Conservation (phyloP, 768 basidiomycete species). For the Coprinellus micaceus region DNA sequence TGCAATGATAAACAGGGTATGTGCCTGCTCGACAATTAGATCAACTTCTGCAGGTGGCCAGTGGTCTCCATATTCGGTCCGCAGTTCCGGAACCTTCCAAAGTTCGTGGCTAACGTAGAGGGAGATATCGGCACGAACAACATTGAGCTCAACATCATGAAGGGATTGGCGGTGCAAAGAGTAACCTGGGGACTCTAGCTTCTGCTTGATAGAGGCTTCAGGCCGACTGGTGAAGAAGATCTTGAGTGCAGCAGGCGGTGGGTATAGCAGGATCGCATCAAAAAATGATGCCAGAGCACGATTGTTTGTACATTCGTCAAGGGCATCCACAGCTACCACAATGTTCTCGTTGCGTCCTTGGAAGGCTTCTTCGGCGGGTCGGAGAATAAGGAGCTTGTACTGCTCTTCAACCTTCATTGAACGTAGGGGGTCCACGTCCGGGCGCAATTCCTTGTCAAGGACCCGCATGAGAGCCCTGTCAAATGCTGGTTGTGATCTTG, state of each 20-base stretch:
- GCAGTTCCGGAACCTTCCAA: neutral
- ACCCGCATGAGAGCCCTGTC: neutral
- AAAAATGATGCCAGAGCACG: conserved; percentile 17
- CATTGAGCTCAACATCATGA: conserved; percentile 5
- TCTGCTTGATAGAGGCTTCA: conserved; percentile 11
- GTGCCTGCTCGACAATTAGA: neutral
- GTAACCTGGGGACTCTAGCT: neutral
- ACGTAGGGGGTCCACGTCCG: neutral
- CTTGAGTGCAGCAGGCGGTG: conserved; percentile 13
- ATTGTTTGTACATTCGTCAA: conserved; percentile 16
- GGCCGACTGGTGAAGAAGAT: conserved; percentile 21
- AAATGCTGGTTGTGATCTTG: neutral
- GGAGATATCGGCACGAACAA: conserved; percentile 4
- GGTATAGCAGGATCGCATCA: conserved; percentile 6
- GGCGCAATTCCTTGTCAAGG: neutral
- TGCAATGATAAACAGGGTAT: neutral
- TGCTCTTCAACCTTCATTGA: neutral
- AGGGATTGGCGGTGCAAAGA: conserved; percentile 1
- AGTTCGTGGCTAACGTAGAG: neutral
- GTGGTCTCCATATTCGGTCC: neutral
- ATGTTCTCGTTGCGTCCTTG: neutral
- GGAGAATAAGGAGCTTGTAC: neutral
- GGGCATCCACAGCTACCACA: conserved; percentile 17
- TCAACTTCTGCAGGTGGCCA: neutral
- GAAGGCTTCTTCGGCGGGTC: neutral